Evolutionary conservation across 2,329 filamentous ascomycete genomes (phyloP).

Genomic region (Alternaria sp.): DNA sequence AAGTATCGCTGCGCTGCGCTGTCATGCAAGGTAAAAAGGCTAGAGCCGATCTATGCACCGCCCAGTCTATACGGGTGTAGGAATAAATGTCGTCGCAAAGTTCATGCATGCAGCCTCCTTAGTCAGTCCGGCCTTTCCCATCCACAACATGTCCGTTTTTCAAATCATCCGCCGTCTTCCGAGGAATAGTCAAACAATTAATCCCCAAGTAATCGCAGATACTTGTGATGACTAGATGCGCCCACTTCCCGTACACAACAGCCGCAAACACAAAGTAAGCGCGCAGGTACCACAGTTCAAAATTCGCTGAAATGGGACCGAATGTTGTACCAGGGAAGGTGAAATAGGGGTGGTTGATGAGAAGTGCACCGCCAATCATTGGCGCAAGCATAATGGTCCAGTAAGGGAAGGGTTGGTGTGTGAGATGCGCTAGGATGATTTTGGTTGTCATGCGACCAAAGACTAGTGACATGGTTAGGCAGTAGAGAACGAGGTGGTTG

Average conservation of each 20-base stretch:
- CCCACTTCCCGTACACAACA: slow-evolving; percentile 93
- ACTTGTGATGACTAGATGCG: slow-evolving; percentile 84
- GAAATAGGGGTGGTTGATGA: slow-evolving; percentile 82
- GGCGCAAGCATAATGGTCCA: slow-evolving; percentile 93
- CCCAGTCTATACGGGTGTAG: slow-evolving; percentile 1
- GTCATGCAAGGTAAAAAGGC: neutral
- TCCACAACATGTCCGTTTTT: slow-evolving; percentile 41
- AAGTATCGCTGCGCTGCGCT: slow-evolving; percentile 1
- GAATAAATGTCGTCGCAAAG: slow-evolving; percentile 6
- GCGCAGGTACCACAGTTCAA: slow-evolving; percentile 83
- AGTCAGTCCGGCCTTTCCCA: slow-evolving; percentile 49
- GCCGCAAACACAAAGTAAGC: slow-evolving; percentile 83
- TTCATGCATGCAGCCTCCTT: slow-evolving; percentile 4
- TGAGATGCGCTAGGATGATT: slow-evolving; percentile 96
- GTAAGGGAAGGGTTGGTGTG: slow-evolving; percentile 91
- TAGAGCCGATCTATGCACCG: slow-evolving; percentile 6
- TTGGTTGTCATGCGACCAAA: slow-evolving; percentile 99
- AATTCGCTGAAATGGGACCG: slow-evolving; percentile 66
- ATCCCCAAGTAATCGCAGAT: slow-evolving; percentile 94
- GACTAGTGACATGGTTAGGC: slow-evolving; percentile 92
- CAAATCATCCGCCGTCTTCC: slow-evolving; percentile 37
- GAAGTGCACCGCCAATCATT: slow-evolving; percentile 81
- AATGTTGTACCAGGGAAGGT: slow-evolving; percentile 56
- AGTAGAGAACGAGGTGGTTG: slow-evolving; percentile 91
- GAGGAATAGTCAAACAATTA: slow-evolving; percentile 85